Conservation (phyloP, 2,329 filamentous ascomycete species). For the Arthrobotrys megalospora region DNA sequence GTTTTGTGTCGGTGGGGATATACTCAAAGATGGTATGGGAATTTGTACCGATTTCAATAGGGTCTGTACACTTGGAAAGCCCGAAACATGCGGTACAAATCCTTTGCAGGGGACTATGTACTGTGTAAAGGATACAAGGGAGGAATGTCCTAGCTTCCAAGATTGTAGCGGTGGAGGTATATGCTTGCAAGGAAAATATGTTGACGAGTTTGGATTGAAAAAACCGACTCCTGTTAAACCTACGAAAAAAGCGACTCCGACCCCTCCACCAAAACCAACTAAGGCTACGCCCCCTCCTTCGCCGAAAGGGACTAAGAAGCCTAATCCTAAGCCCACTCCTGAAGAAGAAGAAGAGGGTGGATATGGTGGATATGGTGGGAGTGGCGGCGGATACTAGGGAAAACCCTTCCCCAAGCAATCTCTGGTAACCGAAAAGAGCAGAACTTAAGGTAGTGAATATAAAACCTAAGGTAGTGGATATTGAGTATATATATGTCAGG, state of each 20-base stretch:
- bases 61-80: neutral
- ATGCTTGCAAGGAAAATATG: neutral
- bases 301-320: too few species aligned
- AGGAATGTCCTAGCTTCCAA: neutral
- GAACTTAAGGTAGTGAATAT: too few species aligned
- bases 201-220: neutral
- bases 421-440: too few species aligned
- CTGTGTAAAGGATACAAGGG: slow-evolving; percentile 1
- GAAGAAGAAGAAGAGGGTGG: too few species aligned
- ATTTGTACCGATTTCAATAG: neutral
- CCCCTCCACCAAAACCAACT: neutral
- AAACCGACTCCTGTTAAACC: neutral
- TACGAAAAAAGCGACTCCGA: too few species aligned
- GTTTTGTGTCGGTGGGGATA: neutral
- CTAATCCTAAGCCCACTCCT: too few species aligned
- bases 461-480: too few species aligned
- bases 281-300: neutral
- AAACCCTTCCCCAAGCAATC: too few species aligned
- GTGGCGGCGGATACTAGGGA: too few species aligned
- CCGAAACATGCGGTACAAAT: neutral
- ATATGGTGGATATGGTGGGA: too few species aligned
- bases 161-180: neutral
- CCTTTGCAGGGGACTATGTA: neutral
- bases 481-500: too few species aligned
- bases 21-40: neutral